These are phyloP conservation scores for Xylariaceae sp. DNA, from an alignment of 2,329 filamentous ascomycete genomes.

Conservation along the genomic window DNA sequence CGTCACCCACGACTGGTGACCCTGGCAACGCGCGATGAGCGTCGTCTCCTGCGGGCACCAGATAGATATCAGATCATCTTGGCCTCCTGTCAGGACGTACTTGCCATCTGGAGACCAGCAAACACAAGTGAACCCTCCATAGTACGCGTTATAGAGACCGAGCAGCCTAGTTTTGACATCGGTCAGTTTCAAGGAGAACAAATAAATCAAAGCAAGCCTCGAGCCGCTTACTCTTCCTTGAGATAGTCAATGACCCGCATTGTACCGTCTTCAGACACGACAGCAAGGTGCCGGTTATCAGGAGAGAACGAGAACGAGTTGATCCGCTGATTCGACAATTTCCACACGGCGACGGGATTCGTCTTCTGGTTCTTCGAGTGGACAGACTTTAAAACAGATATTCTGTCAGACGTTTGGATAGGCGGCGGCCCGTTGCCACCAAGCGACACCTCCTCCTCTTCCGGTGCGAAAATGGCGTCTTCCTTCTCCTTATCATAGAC, in stretches of 20 bases:
- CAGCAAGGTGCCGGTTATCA: slow-evolving; percentile 77
- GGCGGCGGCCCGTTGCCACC: slow-evolving; percentile 33
- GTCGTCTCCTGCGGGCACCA: slow-evolving; percentile 83
- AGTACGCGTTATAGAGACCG: slow-evolving; percentile 85
- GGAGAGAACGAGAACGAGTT: slow-evolving; percentile 92
- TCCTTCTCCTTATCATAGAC: slow-evolving; percentile 95
- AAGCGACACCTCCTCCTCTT: slow-evolving; percentile 18
- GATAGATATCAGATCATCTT: slow-evolving; percentile 93
- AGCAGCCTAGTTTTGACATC: slow-evolving; percentile 59
- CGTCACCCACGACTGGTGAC: slow-evolving; percentile 93
- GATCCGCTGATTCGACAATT: slow-evolving; percentile 82
- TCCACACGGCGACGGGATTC: slow-evolving; percentile 91
- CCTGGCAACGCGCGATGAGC: slow-evolving; percentile 87
- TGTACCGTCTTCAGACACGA: slow-evolving; percentile 87
- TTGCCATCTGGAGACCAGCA: slow-evolving; percentile 98
- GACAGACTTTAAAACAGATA: slow-evolving; percentile 83
- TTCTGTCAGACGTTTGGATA: slow-evolving; percentile 38
- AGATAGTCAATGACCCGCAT: slow-evolving; percentile 88
- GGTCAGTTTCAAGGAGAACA: slow-evolving; percentile 7
- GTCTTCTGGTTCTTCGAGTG: slow-evolving; percentile 89
- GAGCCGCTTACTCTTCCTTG: slow-evolving; percentile 67
- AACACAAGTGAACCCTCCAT: slow-evolving; percentile 85
- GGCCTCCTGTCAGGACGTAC: slow-evolving; percentile 90
- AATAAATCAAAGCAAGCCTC: neutral
- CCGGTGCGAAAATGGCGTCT: slow-evolving; percentile 40